Conservation (phyloP, 164 flowering plant species). For the Vitis rupestris region DNA sequence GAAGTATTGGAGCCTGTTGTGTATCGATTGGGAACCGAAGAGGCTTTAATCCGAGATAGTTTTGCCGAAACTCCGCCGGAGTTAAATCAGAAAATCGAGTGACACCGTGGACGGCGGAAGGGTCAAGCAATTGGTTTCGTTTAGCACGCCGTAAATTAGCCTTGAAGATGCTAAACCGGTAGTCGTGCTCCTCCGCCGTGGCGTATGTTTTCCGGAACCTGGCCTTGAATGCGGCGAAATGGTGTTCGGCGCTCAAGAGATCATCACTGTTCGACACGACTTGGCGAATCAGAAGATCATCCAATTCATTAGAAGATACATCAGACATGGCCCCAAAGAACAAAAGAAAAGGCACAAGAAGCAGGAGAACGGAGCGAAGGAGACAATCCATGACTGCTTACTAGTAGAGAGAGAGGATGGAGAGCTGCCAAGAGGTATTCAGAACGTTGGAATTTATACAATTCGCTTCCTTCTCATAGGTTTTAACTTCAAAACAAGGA, state of each 20-base stretch:
- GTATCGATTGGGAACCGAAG: slow-evolving; percentile 56
- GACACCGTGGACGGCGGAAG: slow-evolving; percentile 86
- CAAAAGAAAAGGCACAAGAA: slow-evolving; percentile 14
- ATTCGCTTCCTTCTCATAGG: too few species aligned
- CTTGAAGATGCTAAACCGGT: slow-evolving; percentile 67
- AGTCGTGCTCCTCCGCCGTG: slow-evolving; percentile 70
- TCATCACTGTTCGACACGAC: slow-evolving; percentile 48
- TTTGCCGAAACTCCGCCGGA: slow-evolving; percentile 63
- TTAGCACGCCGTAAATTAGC: slow-evolving; percentile 74
- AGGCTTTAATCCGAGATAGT: slow-evolving; percentile 50
- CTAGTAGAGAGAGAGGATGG: too few species aligned
- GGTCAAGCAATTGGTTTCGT: slow-evolving; percentile 76
- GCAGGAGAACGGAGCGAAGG: slow-evolving; percentile 16
- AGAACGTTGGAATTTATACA: too few species aligned
- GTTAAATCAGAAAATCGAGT: slow-evolving; percentile 90
- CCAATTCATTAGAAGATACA: slow-evolving; percentile 4
- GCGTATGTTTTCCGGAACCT: slow-evolving; percentile 61
- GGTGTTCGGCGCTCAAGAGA: slow-evolving; percentile 59
- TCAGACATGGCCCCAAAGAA: background rate
- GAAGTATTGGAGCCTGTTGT: slow-evolving; percentile 72
- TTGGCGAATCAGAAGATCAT: slow-evolving; percentile 47
- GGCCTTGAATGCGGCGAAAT: slow-evolving; percentile 60
- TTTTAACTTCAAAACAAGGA: too few species aligned
- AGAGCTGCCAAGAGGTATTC: too few species aligned
- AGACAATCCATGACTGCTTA: slow-evolving; percentile 16